Base-by-base conservation (phyloP, 2,329 filamentous ascomycete species). In the Hypoxylon sp. region DNA sequence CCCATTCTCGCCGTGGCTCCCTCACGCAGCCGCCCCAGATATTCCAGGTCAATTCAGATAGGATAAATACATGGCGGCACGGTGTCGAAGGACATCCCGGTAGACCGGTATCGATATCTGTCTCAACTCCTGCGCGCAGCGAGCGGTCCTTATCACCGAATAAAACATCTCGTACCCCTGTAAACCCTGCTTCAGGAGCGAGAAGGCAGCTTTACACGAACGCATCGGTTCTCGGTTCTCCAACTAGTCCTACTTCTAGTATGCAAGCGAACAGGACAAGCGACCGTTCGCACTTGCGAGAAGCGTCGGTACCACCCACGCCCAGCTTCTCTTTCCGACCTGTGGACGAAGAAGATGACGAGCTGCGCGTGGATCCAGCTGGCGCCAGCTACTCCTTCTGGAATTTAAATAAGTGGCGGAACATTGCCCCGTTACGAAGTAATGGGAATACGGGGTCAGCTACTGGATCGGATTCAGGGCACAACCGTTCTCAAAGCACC, bases 51-150 rank as follows among this genome's bases (percentile, higher is more conserved):
- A 80, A 75, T 59, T 83, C 90, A 0, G 95, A 98, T 69, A 88
- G 93, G 14, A 98, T 98, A 71, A 86, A 97, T 70, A 92, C 89
- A 53, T 99, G 95, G 95, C 89, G 94, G 2, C 93, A 97, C 60
- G 85, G 85, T 19, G 82, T 89, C 17, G 80, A 79, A 60, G 74
- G 75, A 6, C 69, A 72, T 43, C 72, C 75, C 36, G 73, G 78
- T 10, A 78, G 82, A 14, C 78, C 80, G 1, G 78, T 77, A 52
- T 79, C 80, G 25, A 76, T 81, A 23, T 60, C 73, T 1, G 60
- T 76, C 5, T 76, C 77, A 28, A 81, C 81, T 0, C 78, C 83
- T 0, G 75, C 79, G 3, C 78, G 81, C n/a, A 86, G 81, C 61
- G 85, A 87, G 67, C 82, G 87, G 10, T 89, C 87, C 2, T 73